Base-by-base conservation (phyloP, 352 stramenopile genomes). In the Globisporangium viniferum region DNA sequence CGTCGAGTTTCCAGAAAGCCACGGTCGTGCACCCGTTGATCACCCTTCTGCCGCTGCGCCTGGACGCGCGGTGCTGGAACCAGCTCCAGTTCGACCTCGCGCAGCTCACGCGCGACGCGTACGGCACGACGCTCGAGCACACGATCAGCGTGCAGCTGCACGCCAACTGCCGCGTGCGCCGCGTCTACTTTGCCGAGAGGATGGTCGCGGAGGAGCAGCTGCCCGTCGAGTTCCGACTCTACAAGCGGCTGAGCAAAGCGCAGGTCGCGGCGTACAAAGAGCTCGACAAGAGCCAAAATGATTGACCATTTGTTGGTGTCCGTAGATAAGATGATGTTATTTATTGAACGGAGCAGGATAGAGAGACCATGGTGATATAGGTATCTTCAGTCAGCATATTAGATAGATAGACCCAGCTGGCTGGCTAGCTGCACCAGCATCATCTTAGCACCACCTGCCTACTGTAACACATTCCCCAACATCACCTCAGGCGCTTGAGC, bases 51-150 rank as follows among this genome's bases (percentile, higher is more conserved):
- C 80, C 80, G 27, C 67, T 90, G 67, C 71, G 65, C 8, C 66
- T 90, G 49, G 77, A 84, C 44, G 44, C 31, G 22, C 71, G 72
- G n/a, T 54, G 51, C 59, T 90, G 82, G 80, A 90, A 90, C 61
- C 79, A 86, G 69, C 62, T 90, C n/a, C 78, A 81, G 67, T 59
- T 90, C 20, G 77, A 89, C 49, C 72, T 89, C 18, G 70, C 64
- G 0, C 56, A 74, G 56, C 74, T 90, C 61, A 75, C 73, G 67
- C 74, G 66, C 35, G 71, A 67, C 24, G 81, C 73, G 54, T 89
- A 88, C 70, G 74, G 74, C 33, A 71, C 73, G 2, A 69, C 68
- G n/a, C 87, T 85, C 58, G 70, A 61, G 36, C 67, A 83, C 65
- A 64, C 75, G 1, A 62, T 82, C 46, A 82, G 76, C 41, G 64